Evolutionary conservation across 116 monocot species (phyloP).

Genomic region (Zostera marina): DNA sequence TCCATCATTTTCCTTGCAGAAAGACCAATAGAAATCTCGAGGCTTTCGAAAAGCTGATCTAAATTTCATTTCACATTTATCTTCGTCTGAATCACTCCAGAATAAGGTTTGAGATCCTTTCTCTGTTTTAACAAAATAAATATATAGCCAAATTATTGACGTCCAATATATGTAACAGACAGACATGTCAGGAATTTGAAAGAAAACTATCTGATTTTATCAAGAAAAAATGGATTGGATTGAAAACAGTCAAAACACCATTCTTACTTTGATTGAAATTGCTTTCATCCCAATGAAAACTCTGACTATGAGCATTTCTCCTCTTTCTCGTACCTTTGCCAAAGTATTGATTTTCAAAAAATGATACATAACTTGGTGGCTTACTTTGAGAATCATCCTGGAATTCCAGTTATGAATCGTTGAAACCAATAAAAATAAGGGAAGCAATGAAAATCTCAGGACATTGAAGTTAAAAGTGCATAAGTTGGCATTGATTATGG

Average conservation of each 20-base stretch:
- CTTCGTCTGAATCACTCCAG: constrained; percentile 50
- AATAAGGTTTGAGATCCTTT: constrained; percentile 28
- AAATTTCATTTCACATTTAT: constrained; percentile 57
- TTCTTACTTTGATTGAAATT: constrained; percentile 40
- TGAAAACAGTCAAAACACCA: constrained; percentile 4
- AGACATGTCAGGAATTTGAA: too few relatives aligned
- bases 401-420: constrained; percentile 63
- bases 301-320: constrained; percentile 22
- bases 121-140: constrained; percentile 13
- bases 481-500: too few relatives aligned
- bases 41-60: constrained; percentile 32
- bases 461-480: not conserved
- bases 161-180: too few relatives aligned
- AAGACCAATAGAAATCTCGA: constrained; percentile 40
- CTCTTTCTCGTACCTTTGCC: constrained; percentile 20
- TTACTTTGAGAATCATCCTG: constrained; percentile 20
- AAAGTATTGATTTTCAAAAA: constrained; percentile 61
- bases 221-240: too few relatives aligned
- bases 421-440: constrained; percentile 7
- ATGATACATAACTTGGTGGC: constrained; percentile 23
- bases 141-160: not conserved
- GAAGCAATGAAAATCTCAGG: not conserved
- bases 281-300: constrained; percentile 19
- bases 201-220: too few relatives aligned
- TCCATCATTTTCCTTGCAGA: constrained; percentile 14